Base-by-base conservation (phyloP, 1,284 basidiomycete genomes). In the Anthracocystis setariae region DNA sequence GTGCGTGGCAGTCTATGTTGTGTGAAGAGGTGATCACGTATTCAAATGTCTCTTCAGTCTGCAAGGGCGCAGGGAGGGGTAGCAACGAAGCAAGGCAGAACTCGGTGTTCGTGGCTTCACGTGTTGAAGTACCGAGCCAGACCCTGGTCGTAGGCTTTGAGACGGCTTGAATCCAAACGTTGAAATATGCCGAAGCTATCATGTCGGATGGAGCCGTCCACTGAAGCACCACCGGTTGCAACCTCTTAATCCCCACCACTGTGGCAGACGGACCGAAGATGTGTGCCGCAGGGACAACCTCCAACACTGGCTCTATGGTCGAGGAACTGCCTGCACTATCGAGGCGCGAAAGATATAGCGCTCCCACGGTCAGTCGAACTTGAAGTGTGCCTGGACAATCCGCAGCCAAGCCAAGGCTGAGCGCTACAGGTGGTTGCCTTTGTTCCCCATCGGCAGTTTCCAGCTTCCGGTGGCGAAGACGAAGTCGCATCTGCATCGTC, bases 61-160 rank as follows among this genome's bases (percentile, higher is more conserved):
- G 15, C 0, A 65, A 38, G 9, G 44, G 38, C 10, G 40, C 7
- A 0, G 58, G 57, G 1, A 67, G 49, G 12, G n/a, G 15, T 1
- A 67, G 42, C 5, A 51, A 37, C 3, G 29, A 29, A 7, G 61
- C 27, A 1, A 70, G 37, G 23, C 67, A 70, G 24, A 65, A 65
- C 27, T 70, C 61, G 25, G 23, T 37, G 1, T 46, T 18, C 8
- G 48, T 70, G 1, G 67, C 67, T 61, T 70, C 67, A 29, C 67
- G 67, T 1, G 67, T 70, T 2, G 67, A 57, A 0, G 67, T 70
- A 10, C 67, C 61, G 18, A 70, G 46, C 67, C 67, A 70, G 38
- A 52, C 23, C 24, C 42, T 51, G 3, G 45, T 50, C 2, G 48
- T 45, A 0, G 61, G 55, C 17, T 43, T 39, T 15, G 17, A 43